These are phyloP conservation scores for Xylaria sp. DNA, from an alignment of 2,329 filamentous ascomycete species.

Conservation along the genomic window DNA sequence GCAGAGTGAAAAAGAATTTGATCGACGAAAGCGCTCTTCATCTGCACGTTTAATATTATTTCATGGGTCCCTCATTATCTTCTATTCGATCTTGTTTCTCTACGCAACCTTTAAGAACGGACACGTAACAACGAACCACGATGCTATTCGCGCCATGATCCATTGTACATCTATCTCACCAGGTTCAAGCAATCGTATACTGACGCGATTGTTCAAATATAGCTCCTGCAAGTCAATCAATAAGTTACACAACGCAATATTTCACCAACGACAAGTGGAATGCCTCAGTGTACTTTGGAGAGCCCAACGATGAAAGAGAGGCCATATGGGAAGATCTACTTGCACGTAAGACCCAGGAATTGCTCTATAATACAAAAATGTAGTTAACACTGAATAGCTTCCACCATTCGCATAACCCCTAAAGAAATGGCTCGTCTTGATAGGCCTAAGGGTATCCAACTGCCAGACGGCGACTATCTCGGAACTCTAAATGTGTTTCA, in stretches of 20 bases:
- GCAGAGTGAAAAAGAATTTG: background rate
- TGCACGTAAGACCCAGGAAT: slow-evolving; percentile 5
- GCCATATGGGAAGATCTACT: slow-evolving; percentile 19
- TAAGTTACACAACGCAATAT: slow-evolving; percentile 13
- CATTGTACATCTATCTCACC: background rate
- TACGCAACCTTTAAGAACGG: background rate
- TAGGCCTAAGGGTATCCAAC: slow-evolving; percentile 13
- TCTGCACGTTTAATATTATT: background rate
- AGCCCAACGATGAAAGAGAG: slow-evolving; percentile 17
- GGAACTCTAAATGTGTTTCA: slow-evolving; percentile 18
- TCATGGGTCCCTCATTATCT: slow-evolving; percentile 4
- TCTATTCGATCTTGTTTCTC: slow-evolving; percentile 11
- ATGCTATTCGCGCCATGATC: slow-evolving; percentile 1
- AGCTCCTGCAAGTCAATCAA: slow-evolving; percentile 12
- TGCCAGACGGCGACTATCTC: slow-evolving; percentile 23
- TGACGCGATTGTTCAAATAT: background rate
- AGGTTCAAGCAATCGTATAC: background rate
- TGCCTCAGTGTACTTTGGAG: slow-evolving; percentile 14
- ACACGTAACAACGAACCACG: slow-evolving; percentile 8
- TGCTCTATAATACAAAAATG: no score
- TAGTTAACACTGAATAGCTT: background rate
- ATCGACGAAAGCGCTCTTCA: background rate
- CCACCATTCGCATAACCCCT: slow-evolving; percentile 12
- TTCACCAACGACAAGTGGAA: background rate
- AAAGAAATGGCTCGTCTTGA: background rate